Base-by-base conservation (phyloP, 2,329 filamentous ascomycete species). In the Nemania sp. region DNA sequence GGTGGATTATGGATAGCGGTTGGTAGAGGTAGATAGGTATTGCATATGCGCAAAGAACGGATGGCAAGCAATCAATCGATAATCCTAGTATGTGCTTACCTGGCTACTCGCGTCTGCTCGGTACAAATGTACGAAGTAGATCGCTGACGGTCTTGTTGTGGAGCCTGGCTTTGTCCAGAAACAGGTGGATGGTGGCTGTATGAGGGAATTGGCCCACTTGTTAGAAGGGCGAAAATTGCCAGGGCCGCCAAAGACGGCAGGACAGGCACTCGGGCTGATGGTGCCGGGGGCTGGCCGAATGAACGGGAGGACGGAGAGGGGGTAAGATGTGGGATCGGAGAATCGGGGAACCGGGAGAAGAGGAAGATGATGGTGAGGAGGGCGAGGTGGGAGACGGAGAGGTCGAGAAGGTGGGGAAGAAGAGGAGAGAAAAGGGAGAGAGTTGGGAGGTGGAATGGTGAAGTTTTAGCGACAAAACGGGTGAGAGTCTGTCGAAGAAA, bases 401-500 rank as follows among this genome's bases (percentile, higher is more conserved):
- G 47, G 51, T 43, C 20, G 37, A 36, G 49, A 44, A 39, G 24
- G 46, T 26, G 36, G 49, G 47, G 45, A 33, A 34, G 31, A 31
- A 47, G 43, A 31, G 44, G 36, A 42, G 36, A 31, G 42, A 49
- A 36, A 20, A 41, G 45, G 31, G 49, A 49, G 45, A 56, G 49
- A 57, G 46, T 44, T 43, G 54, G 40, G 45, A 54, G 56, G 50
- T 41, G 44, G 40, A 30, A 47, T 56, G 52, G 39, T 39, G 49
- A 31, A 42, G 52, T 49, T 56, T 54, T 48, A 47, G 56, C 45
- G 50, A 49, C 45, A 52, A 52, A 54, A 58, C 28, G 30, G 47
- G 37, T 15, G 57, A 48, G 50, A 37, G 57, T 52, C 47, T 50
- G 51, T 53, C 47, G 52, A 57, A 46, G 47, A 49, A 59, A 52